Conservation (phyloP, 2,329 filamentous ascomycete species). For the Xylaria sp. region DNA sequence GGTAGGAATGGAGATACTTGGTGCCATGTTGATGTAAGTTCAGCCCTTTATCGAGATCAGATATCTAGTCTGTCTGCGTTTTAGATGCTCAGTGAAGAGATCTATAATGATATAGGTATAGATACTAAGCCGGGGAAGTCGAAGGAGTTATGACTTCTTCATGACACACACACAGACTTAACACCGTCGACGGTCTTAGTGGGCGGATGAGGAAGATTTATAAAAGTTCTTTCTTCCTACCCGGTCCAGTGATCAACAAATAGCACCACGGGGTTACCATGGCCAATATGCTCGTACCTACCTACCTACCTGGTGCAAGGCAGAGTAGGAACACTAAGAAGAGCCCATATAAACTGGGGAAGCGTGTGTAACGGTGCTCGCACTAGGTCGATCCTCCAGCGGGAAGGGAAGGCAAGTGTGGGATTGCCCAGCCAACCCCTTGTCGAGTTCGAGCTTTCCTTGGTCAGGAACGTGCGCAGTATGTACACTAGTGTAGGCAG, state of each 20-base stretch:
- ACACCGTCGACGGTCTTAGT: slow-evolving; percentile 28
- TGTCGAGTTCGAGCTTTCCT: slow-evolving; percentile 20
- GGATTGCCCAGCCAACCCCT: slow-evolving; percentile 18
- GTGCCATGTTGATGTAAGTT: slow-evolving; percentile 34
- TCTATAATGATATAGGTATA: not conserved
- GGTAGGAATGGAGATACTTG: slow-evolving; percentile 42
- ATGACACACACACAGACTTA: slow-evolving; percentile 24
- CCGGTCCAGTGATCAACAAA: not conserved
- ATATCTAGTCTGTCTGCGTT: slow-evolving; percentile 1
- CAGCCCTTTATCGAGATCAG: slow-evolving; percentile 11
- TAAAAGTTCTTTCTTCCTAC: slow-evolving; percentile 36
- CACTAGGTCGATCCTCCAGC: not conserved
- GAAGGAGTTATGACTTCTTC: slow-evolving; percentile 15
- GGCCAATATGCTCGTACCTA: too few species aligned
- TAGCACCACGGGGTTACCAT: not conserved
- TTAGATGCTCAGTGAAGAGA: not conserved
- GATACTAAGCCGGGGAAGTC: slow-evolving; percentile 3
- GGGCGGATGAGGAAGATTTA: slow-evolving; percentile 34
- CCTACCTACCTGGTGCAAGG: not conserved
- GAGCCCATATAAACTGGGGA: not conserved
- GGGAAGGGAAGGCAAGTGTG: slow-evolving; percentile 28
- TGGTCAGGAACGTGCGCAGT: slow-evolving; percentile 25
- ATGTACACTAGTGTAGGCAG: not conserved
- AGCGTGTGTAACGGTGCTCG: not conserved
- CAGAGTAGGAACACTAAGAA: not conserved